Percentiles rank a stretch among this genome's conserved stretches.
Conservation (phyloP, 306 rosid genomes). For the Cotoneaster glaucophyllus region DNA sequence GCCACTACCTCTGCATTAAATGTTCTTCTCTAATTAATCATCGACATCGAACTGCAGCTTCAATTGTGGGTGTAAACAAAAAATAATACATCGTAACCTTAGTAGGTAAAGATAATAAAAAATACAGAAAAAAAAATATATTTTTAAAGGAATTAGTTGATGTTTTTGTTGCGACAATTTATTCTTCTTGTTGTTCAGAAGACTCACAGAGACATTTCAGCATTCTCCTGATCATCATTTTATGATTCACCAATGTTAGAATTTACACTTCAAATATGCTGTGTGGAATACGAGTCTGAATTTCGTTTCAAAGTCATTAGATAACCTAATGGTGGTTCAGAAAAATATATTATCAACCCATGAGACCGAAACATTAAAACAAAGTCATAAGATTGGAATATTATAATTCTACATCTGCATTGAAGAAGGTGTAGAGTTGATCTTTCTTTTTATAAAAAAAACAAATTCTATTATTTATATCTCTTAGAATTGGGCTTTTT, state of each 20-base stretch:
- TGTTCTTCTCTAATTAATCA: slow-evolving; percentile 1
- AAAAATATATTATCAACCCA: not conserved
- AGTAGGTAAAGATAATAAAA: not conserved
- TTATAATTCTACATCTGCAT: not conserved
- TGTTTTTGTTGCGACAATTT: too few relatives aligned
- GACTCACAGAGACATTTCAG: too few relatives aligned
- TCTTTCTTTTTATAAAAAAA: not conserved
- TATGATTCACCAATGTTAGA: too few relatives aligned
- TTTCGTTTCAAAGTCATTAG: accelerated
- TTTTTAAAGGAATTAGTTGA: too few relatives aligned
- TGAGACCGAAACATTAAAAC: not conserved
- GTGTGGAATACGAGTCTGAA: too few relatives aligned
- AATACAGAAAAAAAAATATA: not conserved
- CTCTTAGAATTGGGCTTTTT: not conserved
- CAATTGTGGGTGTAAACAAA: slow-evolving; percentile 33
- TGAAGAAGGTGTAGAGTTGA: not conserved
- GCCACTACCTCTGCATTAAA: not conserved
- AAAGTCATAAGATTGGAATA: slow-evolving; percentile 16
- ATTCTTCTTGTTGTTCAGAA: accelerated
- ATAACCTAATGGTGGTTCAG: too few relatives aligned
- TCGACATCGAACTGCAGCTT: slow-evolving; percentile 30
- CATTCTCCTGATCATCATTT: accelerated
- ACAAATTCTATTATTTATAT: not conserved
- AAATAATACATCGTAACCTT: not conserved
- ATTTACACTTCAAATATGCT: accelerated